Evolutionary conservation across 345 rosid genomes (phyloP).

Genomic region (Streptanthus diversifolius): DNA sequence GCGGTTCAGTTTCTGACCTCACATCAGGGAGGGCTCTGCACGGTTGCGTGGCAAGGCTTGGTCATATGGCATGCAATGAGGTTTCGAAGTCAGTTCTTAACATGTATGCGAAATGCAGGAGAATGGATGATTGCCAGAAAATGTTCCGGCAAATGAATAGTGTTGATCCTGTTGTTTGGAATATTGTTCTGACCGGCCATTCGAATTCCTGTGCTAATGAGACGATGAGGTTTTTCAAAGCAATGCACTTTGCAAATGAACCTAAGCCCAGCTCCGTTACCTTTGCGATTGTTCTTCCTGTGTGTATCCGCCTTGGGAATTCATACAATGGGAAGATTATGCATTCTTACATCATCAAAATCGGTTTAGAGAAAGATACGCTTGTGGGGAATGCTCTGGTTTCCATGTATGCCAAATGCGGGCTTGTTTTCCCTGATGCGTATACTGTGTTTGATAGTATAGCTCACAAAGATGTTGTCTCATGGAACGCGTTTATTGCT

Average conservation of each 20-base stretch:
- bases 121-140: slow-evolving; percentile 48
- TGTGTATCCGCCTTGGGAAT: slow-evolving; percentile 60
- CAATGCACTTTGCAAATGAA: slow-evolving; percentile 39
- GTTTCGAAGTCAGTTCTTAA: slow-evolving; percentile 73
- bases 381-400: slow-evolving; percentile 71
- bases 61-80: slow-evolving; percentile 46
- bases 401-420: slow-evolving; percentile 77
- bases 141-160: slow-evolving; percentile 51
- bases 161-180: slow-evolving; percentile 71
- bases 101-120: slow-evolving; percentile 71
- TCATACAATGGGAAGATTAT: slow-evolving; percentile 46
- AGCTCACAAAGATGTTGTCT: slow-evolving; percentile 64
- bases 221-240: slow-evolving; percentile 48
- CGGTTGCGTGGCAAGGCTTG: slow-evolving; percentile 42
- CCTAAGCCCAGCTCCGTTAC: slow-evolving; percentile 62
- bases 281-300: slow-evolving; percentile 61
- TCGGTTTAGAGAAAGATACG: slow-evolving; percentile 57
- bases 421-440: slow-evolving; percentile 49
- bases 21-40: slow-evolving; percentile 56
- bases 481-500: slow-evolving; percentile 88
- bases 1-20: slow-evolving; percentile 45
- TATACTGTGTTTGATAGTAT: slow-evolving; percentile 53
- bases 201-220: slow-evolving; percentile 44
- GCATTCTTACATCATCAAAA: slow-evolving; percentile 52
- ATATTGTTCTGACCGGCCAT: slow-evolving; percentile 68